Evolutionary conservation across 2,329 filamentous ascomycete genomes (phyloP), one percentile per base, ranked within the genome.

Genomic region (Gaeumannomyces sp.): DNA sequence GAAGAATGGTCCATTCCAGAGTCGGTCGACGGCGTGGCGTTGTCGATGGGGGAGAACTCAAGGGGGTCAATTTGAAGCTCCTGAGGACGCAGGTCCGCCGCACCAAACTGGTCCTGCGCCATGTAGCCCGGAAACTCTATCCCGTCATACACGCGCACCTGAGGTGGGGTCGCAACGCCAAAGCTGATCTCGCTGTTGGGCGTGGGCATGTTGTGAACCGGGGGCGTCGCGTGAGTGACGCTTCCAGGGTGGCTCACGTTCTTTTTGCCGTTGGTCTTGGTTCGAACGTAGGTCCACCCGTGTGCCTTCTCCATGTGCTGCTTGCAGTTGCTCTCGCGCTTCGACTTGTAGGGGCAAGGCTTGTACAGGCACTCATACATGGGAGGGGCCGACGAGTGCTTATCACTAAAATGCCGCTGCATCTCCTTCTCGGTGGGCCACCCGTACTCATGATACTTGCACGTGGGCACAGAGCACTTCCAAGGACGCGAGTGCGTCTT

Each of bases 221-320:
- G 80, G 50, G 88, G 87, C 68, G 86, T 82, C 70, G 83, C 76
- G 66, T 84, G 77, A 68, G 80, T 69, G 67, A 81, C 77, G 71
- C 79, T 82, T 66, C 75, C 77, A 60, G 80, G 79, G 64, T 80
- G 78, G 70, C 74, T 76, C 65, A 73, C 70, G 53, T 71, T 69
- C 74, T 83, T 86, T 78, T 90, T 91, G 74, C 91, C 45, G 25
- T 56, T 90, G 73, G 96, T 97, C 84, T 97, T 97, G 66, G 92
- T 94, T 69, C 94, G 90, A 64, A 93, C 84, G 71, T 97, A 97
- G n/a, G 83, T 83, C 90, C 92, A 97, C 66, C 89, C 89, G 72
- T 98, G 93, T 0, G 92, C 90, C 78, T 97, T 97, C 80, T 98
- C 94, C 93, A 97, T 97, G 78, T 98, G 93, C 77, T 97, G 94